These are phyloP conservation scores for Gastrodia elata DNA, from an alignment of 106 monocot species.

Conservation along the genomic window DNA sequence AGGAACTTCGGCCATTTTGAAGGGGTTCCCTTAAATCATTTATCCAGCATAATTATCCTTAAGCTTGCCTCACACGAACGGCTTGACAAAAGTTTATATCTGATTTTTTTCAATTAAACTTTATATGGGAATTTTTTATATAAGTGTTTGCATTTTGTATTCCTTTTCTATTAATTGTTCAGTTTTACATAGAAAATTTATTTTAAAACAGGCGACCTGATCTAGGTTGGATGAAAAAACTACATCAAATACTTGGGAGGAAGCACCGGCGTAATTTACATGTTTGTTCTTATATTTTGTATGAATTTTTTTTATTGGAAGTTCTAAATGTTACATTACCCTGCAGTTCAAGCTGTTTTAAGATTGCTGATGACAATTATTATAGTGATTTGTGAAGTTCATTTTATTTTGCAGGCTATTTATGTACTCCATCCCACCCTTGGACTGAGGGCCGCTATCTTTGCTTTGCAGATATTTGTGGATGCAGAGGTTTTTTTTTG, in stretches of 20 bases:
- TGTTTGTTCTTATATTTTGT: constrained; percentile 24
- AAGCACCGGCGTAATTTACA: constrained; percentile 91
- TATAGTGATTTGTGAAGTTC: neutral
- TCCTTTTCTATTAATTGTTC: neutral
- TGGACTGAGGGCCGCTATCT: constrained; percentile 71
- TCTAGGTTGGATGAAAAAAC: constrained; percentile 92
- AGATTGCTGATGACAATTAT: neutral
- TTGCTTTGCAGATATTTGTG: constrained; percentile 79
- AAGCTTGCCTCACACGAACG: neutral
- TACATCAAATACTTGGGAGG: constrained; percentile 89
- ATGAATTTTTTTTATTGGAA: neutral
- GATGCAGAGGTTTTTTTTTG: constrained; percentile 63
- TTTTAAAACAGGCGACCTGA: constrained; percentile 68
- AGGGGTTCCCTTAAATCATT: neutral
- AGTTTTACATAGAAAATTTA: neutral
- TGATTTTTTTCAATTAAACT: neutral
- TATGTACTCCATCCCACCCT: constrained; percentile 96
- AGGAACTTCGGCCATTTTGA: neutral
- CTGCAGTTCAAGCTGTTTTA: neutral
- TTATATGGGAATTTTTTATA: neutral
- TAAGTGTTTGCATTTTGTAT: neutral
- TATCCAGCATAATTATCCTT: too few species aligned
- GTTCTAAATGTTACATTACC: neutral
- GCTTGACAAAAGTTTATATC: neutral
- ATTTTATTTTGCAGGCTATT: constrained; percentile 50